Conservation (phyloP, 2,329 filamentous ascomycete species). For the Shiraia bambusicola region DNA sequence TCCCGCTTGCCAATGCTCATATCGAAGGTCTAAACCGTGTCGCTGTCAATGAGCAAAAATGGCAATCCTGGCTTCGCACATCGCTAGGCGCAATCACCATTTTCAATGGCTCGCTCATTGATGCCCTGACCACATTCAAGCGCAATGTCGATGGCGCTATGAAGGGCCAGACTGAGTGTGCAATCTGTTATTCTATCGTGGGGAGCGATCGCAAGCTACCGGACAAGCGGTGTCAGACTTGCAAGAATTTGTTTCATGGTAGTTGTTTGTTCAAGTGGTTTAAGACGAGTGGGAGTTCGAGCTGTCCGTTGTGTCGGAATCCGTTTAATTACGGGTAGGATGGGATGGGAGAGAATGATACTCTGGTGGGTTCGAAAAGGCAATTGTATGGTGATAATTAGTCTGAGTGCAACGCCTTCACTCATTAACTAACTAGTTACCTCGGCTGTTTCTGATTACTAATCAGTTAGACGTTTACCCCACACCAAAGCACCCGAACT, state of each 20-base stretch:
- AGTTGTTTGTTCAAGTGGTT: slow-evolving; percentile 97
- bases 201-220: slow-evolving; percentile 85
- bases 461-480: too few relatives aligned
- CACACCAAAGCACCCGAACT: too few relatives aligned
- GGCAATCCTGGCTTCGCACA: slow-evolving; percentile 85
- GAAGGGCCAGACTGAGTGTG: slow-evolving; percentile 91
- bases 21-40: slow-evolving; percentile 80
- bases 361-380: too few relatives aligned
- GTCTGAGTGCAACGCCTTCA: too few relatives aligned
- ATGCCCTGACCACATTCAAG: slow-evolving; percentile 82
- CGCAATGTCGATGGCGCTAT: slow-evolving; percentile 84
- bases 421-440: background rate
- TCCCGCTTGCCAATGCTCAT: slow-evolving; percentile 76
- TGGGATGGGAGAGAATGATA: too few relatives aligned
- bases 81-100: slow-evolving; percentile 94
- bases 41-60: slow-evolving; percentile 85
- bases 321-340: slow-evolving; percentile 66
- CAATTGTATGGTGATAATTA: background rate
- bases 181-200: slow-evolving; percentile 95
- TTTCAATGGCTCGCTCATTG: slow-evolving; percentile 83
- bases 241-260: slow-evolving; percentile 90
- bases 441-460: too few relatives aligned
- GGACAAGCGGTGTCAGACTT: slow-evolving; percentile 87
- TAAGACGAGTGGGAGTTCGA: slow-evolving; percentile 85
- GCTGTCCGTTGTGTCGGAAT: slow-evolving; percentile 89